A percentile compares a stretch with the other conserved stretches of the same genome.
Evolutionary conservation across 192 early-diverging fungal genomes (phyloP).

Genomic region (Coemansia sp.): DNA sequence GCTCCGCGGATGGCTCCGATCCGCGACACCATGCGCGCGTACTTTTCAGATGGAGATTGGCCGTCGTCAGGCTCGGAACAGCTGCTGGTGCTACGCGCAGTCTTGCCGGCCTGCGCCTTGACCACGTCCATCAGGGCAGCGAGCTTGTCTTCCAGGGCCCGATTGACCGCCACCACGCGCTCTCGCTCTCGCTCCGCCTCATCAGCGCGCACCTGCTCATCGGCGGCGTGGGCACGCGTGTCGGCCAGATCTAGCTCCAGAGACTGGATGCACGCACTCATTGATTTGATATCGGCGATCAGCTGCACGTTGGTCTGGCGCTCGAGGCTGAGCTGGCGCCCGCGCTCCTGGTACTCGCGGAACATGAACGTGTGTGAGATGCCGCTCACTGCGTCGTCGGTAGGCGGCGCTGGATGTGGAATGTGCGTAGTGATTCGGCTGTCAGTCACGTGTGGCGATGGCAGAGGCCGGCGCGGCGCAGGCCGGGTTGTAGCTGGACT

Average conservation of each 20-base stretch:
- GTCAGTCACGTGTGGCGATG: conserved; percentile 14
- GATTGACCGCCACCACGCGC: not conserved
- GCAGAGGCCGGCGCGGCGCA: conserved; percentile 7
- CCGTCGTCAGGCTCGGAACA: not conserved
- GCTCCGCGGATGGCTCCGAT: conserved; percentile 18
- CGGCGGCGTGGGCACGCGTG: not conserved
- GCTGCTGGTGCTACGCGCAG: not conserved
- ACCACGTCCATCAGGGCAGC: conserved; percentile 13
- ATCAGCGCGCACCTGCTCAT: conserved; percentile 10
- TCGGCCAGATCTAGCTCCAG: conserved; percentile 7
- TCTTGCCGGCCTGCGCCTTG: conserved; percentile 1
- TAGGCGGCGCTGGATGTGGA: conserved; percentile 12
- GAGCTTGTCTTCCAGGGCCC: conserved; percentile 12
- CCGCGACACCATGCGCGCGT: conserved; percentile 4
- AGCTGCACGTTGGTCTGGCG: conserved; percentile 26
- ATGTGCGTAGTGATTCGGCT: conserved; percentile 19
- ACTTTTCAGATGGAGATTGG: not conserved
- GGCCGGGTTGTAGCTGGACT: conserved; percentile 3
- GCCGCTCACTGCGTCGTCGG: not conserved
- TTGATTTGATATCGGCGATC: conserved; percentile 13
- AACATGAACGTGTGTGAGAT: not conserved
- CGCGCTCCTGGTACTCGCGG: not conserved
- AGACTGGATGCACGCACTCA: conserved; percentile 1
- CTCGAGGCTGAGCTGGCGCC: conserved; percentile 17
- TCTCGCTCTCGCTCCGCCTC: conserved; percentile 6